Base-by-base conservation (phyloP, 441 rosid genomes). In the Adansonia rubrostipa region DNA sequence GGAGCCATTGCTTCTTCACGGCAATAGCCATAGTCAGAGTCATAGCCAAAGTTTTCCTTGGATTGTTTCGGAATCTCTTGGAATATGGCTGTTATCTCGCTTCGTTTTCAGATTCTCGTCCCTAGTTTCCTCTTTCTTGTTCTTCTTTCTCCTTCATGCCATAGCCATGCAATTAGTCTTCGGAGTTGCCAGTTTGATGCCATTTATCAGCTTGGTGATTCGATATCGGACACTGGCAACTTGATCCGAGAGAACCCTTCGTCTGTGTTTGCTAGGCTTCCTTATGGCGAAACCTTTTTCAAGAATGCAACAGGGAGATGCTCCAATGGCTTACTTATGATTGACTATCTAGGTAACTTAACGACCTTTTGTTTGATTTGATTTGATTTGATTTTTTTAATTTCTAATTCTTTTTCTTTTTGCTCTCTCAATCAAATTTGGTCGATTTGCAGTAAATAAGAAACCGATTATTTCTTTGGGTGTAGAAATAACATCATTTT, bases 201-300 rank as follows among this genome's bases (percentile, higher is more conserved):
- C 15, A 78, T 85, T 8, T 85, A 80, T 73, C 80, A 78, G 51
- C 78, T 83, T 1, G 86, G 83, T 2, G 86, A 81, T 73, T 79
- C 78, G 6, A 7, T 77, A 4, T 76, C 84, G 0, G 80, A 81
- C 57, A 75, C 85, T 0, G 83, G 85, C 5, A 79, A 83, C 64
- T 57, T 51, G 17, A 79, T 77, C 15, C n/a, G 24, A 5, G 74
- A 80, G 45, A 0, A 44, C 10, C 77, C 86, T 62, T 48, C 5
- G 3, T 53, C 70, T 20, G 33, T 5, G 3, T 67, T 57, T 47
- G 73, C 67, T 17, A 47, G 51, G 10, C 77, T 71, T 15, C 88
- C 87, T 0, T 86, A 78, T 0, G 84, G 88, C 0, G 11, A 68
- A 76, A 69, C 69, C 42, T 22, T 65, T 44, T 73, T 75, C 71